A percentile compares a stretch with the other conserved stretches of the same genome.
Conservation (phyloP, 2,329 filamentous ascomycete genomes). For the Fusarium sp. region DNA sequence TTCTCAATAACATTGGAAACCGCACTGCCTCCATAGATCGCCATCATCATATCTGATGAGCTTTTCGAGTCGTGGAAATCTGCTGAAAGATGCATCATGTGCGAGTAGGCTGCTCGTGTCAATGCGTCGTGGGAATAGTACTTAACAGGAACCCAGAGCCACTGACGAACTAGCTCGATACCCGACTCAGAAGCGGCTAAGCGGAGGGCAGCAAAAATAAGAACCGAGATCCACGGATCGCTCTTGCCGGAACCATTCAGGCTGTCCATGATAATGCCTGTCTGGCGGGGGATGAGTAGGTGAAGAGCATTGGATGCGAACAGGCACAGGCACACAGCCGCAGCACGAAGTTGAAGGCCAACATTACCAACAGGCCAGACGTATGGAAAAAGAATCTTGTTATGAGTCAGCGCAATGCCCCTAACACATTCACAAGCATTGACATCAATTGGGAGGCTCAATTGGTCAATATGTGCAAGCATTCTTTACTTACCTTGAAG, state of each 20-base stretch:
- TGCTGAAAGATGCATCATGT: constrained; percentile 68
- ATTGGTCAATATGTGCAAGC: not conserved
- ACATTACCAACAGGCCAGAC: constrained; percentile 78
- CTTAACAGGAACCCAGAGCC: constrained; percentile 67
- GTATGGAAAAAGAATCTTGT: constrained; percentile 77
- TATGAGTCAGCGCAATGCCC: not conserved
- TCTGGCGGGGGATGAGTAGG: constrained; percentile 80
- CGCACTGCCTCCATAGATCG: constrained; percentile 63
- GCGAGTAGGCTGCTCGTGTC: constrained; percentile 64
- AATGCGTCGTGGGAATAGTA: constrained; percentile 65
- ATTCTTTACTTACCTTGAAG: constrained; percentile 62
- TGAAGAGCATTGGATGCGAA: constrained; percentile 77
- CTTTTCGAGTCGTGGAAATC: constrained; percentile 71
- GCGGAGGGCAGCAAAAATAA: constrained; percentile 61
- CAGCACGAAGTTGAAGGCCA: constrained; percentile 72
- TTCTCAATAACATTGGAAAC: constrained; percentile 67
- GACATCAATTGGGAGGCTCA: not conserved
- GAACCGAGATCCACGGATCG: constrained; percentile 62
- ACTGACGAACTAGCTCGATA: constrained; percentile 61
- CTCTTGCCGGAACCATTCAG: constrained; percentile 61
- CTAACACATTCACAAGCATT: not conserved
- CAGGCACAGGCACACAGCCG: constrained; percentile 73
- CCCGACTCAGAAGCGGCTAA: constrained; percentile 65
- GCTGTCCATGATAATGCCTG: constrained; percentile 80
- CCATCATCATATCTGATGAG: constrained; percentile 66